A percentile compares a stretch with the other conserved stretches of the same genome.
phyloP scores from a whole-genome alignment of 2,329 filamentous ascomycete genomes.

The Trichoderma sp. region DNA sequence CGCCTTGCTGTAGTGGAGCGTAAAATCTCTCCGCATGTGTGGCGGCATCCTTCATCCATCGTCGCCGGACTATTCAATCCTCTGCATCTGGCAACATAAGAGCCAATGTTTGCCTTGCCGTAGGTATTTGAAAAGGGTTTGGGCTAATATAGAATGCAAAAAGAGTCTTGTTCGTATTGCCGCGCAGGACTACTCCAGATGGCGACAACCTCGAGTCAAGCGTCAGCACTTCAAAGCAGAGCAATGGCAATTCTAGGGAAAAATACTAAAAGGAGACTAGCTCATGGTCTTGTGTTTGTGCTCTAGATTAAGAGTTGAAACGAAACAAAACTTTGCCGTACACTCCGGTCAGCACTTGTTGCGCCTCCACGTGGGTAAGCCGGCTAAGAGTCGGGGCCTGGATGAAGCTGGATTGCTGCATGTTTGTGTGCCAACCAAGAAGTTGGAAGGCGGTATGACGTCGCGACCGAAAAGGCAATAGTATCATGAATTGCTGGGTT shows the following conservation, averaged over 20 bases:
- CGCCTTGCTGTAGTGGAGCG: background rate
- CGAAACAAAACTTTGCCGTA: conserved; percentile 5
- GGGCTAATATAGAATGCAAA: background rate
- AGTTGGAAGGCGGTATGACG: background rate
- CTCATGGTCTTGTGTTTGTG: background rate
- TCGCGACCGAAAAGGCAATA: background rate
- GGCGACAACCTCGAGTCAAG: background rate
- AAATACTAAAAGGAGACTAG: background rate
- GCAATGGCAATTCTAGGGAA: background rate
- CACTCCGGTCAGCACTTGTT: conserved; percentile 1
- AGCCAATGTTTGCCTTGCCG: background rate
- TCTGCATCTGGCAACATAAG: background rate
- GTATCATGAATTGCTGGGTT: background rate
- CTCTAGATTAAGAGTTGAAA: background rate
- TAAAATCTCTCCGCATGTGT: background rate
- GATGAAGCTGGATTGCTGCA: background rate
- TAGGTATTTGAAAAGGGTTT: no score
- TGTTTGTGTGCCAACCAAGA: background rate
- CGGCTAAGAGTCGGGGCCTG: background rate
- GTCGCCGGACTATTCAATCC: background rate
- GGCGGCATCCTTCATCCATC: background rate
- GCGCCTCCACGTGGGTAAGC: background rate
- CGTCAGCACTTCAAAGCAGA: background rate
- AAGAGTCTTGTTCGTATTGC: background rate
- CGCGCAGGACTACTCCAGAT: background rate